These are phyloP conservation scores for Tulasnella sp. DNA, from an alignment of 768 basidiomycete species.

Conservation along the genomic window DNA sequence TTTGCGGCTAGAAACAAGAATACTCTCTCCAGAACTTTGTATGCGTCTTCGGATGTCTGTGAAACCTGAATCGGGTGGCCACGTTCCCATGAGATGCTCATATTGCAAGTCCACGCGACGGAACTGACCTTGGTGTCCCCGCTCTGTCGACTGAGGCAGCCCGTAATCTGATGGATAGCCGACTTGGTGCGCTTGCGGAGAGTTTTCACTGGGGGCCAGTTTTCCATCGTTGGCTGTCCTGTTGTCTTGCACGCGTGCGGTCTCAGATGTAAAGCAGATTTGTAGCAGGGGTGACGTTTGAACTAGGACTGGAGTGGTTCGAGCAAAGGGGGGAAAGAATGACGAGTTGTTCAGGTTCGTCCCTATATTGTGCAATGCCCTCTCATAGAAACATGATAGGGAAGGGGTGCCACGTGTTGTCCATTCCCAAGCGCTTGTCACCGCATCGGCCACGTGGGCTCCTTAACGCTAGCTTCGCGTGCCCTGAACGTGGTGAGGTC, in stretches of 20 bases:
- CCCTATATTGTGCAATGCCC: not conserved
- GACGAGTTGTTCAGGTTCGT: not conserved
- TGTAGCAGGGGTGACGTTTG: not conserved
- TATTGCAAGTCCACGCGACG: not conserved
- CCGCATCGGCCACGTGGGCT: too few relatives aligned
- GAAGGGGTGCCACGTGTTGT: not conserved
- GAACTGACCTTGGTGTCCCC: not conserved
- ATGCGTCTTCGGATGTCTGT: not conserved
- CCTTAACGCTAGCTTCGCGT: not conserved
- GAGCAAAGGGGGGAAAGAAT: not conserved
- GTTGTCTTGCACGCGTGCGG: not conserved
- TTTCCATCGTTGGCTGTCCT: not conserved
- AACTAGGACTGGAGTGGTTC: not conserved
- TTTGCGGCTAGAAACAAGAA: too few relatives aligned
- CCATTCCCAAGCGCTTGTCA: too few relatives aligned
- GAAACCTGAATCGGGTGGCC: too few relatives aligned
- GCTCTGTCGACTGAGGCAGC: not conserved
- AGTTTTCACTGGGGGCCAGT: not conserved
- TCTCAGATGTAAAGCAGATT: not conserved
- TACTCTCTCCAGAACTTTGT: too few relatives aligned
- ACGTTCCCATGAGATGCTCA: not conserved
- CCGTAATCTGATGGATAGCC: not conserved
- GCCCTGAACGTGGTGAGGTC: not conserved
- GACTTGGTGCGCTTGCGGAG: not conserved
- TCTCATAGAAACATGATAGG: not conserved